Percentiles rank a stretch among this genome's conserved stretches.
Conservation (phyloP, 78 protist species). For the Paratrimastix pyriformis region DNA sequence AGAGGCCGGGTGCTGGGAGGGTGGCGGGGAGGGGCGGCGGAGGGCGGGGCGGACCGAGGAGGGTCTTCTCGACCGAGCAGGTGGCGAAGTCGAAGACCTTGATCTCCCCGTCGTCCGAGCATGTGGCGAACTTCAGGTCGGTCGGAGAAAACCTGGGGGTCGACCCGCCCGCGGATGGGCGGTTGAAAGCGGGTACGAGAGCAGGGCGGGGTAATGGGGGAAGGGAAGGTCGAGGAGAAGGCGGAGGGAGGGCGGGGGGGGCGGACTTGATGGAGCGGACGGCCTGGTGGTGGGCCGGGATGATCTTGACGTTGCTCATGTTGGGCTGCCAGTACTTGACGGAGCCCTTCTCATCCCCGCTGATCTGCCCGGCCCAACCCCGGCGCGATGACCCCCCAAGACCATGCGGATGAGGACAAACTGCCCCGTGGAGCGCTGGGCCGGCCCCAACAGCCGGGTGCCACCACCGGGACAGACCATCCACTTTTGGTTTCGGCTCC, state of each 20-base stretch:
- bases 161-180: not conserved
- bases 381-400: no score
- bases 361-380: no score
- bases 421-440: constrained; percentile 26
- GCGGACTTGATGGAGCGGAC: no score
- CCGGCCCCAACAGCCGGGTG: no score
- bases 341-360: no score
- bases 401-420: constrained; percentile 39
- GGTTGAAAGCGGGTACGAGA: not conserved
- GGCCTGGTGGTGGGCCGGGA: no score
- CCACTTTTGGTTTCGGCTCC: constrained; percentile 76
- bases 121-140: constrained; percentile 66
- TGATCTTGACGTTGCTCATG: constrained; percentile 73
- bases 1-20: no score
- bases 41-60: no score
- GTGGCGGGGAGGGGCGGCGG: no score
- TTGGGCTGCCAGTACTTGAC: constrained; percentile 87
- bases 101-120: constrained; percentile 67
- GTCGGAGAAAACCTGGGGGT: constrained; percentile 52
- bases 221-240: constrained; percentile 21
- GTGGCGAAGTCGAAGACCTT: constrained; percentile 69
- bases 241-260: not conserved
- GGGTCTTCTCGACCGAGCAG: not conserved
- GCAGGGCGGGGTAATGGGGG: not conserved
- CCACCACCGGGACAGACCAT: constrained; percentile 78